Percentiles rank a stretch among this genome's conserved stretches.
These are phyloP conservation scores for Marasmius oreades DNA, from an alignment of 1,284 basidiomycete genomes.

Conservation along the genomic window DNA sequence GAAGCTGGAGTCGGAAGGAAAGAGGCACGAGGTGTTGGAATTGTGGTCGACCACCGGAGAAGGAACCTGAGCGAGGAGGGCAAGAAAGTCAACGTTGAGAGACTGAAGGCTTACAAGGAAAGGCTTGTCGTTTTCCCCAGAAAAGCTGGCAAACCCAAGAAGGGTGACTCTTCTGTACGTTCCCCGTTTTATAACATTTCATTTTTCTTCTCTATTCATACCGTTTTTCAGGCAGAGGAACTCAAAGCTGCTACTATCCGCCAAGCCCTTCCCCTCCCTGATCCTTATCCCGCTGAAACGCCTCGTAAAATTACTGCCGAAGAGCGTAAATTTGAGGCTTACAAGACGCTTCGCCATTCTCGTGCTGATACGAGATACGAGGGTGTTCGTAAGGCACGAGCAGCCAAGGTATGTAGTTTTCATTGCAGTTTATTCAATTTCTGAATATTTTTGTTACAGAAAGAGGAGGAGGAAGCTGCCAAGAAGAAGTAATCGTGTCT, in stretches of 20 bases:
- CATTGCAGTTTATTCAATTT: neutral
- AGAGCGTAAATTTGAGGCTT: conserved; percentile 89
- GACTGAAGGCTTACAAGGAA: conserved; percentile 91
- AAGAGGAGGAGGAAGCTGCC: conserved; percentile 88
- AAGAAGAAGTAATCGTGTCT: conserved; percentile 80
- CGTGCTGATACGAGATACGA: conserved; percentile 86
- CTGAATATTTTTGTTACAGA: conserved; percentile 42
- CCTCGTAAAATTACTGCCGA: conserved; percentile 94
- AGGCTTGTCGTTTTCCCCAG: conserved; percentile 92
- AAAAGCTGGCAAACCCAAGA: conserved; percentile 94
- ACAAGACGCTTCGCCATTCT: conserved; percentile 83
- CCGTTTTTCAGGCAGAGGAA: conserved; percentile 73
- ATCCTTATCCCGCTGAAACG: conserved; percentile 68
- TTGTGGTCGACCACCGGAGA: conserved; percentile 97
- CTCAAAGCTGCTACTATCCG: conserved; percentile 82
- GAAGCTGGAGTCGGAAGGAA: conserved; percentile 95
- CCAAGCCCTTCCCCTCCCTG: conserved; percentile 65
- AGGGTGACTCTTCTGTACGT: conserved; percentile 87
- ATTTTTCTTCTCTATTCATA: conserved; percentile 9
- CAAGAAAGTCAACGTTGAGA: conserved; percentile 93
- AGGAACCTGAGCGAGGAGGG: conserved; percentile 98
- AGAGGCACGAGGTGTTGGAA: conserved; percentile 90
- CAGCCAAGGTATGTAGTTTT: conserved; percentile 63
- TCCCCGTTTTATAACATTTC: conserved; percentile 3
- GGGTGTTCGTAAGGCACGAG: conserved; percentile 80